A percentile compares a stretch with the other conserved stretches of the same genome.
Evolutionary conservation across 208 protist genomes (phyloP).

Genomic region (Angomonas ambiguus): DNA sequence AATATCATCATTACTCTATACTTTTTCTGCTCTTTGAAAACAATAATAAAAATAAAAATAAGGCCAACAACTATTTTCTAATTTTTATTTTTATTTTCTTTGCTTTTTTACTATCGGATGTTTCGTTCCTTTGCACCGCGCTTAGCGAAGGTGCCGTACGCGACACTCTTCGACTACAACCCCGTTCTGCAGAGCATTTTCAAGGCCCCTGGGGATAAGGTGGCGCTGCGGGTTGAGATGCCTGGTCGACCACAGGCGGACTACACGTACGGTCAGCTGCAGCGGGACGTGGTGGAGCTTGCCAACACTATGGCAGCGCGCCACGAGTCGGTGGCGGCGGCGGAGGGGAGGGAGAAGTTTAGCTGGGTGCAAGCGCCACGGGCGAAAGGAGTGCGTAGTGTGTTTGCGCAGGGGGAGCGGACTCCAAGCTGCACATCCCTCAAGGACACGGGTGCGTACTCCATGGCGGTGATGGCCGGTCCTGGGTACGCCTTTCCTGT

Average conservation of each 20-base stretch:
- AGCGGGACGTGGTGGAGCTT: slow-evolving; percentile 70
- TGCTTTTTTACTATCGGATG: slow-evolving; percentile 16
- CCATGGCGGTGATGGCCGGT: slow-evolving; percentile 44
- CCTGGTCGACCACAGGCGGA: slow-evolving; percentile 24
- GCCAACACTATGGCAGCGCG: slow-evolving; percentile 53
- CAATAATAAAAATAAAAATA: not conserved
- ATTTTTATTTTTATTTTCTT: not conserved
- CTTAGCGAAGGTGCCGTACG: slow-evolving; percentile 55
- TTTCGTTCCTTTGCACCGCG: slow-evolving; percentile 25
- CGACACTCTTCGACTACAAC: slow-evolving; percentile 76
- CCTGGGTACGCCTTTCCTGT: slow-evolving; percentile 75
- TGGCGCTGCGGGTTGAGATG: slow-evolving; percentile 69
- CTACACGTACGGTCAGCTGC: slow-evolving; percentile 79
- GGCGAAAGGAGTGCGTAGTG: slow-evolving; percentile 45
- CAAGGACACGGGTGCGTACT: slow-evolving; percentile 66
- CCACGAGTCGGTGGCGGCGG: slow-evolving; percentile 34
- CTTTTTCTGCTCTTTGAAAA: slow-evolving; percentile 1
- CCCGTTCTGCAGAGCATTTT: slow-evolving; percentile 66
- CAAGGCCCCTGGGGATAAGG: slow-evolving; percentile 37
- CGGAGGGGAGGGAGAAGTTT: slow-evolving; percentile 30
- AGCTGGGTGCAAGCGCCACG: slow-evolving; percentile 64
- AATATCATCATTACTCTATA: not conserved
- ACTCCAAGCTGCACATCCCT: slow-evolving; percentile 62
- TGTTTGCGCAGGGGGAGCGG: slow-evolving; percentile 56
- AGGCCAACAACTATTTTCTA: not conserved